Evolutionary conservation across 2,329 filamentous ascomycete species (phyloP), one percentile per base, ranked within the genome.

Genomic region (Alternaria consortialis): DNA sequence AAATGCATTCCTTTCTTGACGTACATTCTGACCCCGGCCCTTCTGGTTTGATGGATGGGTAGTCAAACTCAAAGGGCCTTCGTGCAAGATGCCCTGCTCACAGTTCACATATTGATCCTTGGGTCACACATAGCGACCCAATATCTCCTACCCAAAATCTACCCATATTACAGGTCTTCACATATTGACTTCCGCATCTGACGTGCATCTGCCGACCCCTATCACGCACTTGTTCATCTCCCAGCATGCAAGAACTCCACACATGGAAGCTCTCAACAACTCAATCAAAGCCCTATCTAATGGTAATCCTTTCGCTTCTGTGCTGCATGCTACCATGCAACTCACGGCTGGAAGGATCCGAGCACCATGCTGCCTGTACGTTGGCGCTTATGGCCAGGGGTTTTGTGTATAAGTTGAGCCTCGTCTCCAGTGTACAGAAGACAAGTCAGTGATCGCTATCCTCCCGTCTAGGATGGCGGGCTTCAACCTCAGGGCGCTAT

Each of bases 251-350:
- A 48, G 29, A 34, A 13, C 13, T 58, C 47, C 40, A 53, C 47
- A 67, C 52, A 52, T 64, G 52, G 46, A 50, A 50, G 23, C 32
- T 48, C 42, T 57, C 52, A 56, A 37, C 58, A 40, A 56, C 29
- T 62, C 66, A 66, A 73, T 72, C 64, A 70, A 65, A 46, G 17
- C 34, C 54, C 67, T 65, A 72, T 71, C 54, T 73, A 71, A 50
- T 11, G 51, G 29, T 36, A 53, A 47, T 60, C 36, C 51, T 53
- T 51, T 44, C 37, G 27, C 9, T 53, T 42, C 23, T 52, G 56
- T 50, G 27, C 50, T 53, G 34, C 36, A 37, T 60, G 37, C 54
- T 29, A 61, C 50, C 55, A 58, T 62, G 50, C 51, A 55, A 37
- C 60, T 5, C 37, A 47, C 61, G 62, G 68, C 56, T 60, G 53